Percentiles rank a stretch among this genome's conserved stretches.
Conservation (phyloP, 176 grass and related monocot species). For the Echinochloa phyllopogon region DNA sequence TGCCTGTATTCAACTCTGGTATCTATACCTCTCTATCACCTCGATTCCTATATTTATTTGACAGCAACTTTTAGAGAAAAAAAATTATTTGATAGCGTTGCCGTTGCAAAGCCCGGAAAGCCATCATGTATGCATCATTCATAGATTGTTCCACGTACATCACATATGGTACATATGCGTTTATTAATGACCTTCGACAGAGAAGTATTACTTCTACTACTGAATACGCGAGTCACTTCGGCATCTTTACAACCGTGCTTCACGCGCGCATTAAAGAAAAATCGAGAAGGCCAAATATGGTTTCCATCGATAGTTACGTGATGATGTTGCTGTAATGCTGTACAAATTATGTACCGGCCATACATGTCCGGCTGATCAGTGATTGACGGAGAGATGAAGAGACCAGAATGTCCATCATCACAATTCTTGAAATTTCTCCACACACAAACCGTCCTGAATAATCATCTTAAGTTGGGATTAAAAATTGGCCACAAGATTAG, state of each 20-base stretch:
- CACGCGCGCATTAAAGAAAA: background rate
- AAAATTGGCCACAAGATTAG: background rate
- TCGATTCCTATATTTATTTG: background rate
- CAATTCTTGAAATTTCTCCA: background rate
- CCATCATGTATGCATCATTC: background rate
- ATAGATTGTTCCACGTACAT: background rate
- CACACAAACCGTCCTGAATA: background rate
- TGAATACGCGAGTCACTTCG: background rate
- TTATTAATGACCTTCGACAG: background rate
- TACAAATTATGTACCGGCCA: background rate
- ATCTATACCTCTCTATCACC: constrained; percentile 5
- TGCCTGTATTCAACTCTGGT: background rate
- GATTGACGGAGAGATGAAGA: background rate
- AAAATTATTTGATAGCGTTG: background rate
- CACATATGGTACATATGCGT: background rate
- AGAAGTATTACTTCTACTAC: background rate
- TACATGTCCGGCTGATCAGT: background rate
- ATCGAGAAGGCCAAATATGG: background rate
- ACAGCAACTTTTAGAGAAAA: background rate
- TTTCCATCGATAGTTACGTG: background rate
- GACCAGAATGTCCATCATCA: background rate
- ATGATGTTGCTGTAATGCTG: background rate
- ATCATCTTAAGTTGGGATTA: background rate
- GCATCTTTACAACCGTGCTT: background rate
- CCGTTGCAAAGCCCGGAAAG: constrained; percentile 17